phyloP scores from a whole-genome alignment of 2,329 filamentous ascomycete genomes.

The Fusarium subtropicale region DNA sequence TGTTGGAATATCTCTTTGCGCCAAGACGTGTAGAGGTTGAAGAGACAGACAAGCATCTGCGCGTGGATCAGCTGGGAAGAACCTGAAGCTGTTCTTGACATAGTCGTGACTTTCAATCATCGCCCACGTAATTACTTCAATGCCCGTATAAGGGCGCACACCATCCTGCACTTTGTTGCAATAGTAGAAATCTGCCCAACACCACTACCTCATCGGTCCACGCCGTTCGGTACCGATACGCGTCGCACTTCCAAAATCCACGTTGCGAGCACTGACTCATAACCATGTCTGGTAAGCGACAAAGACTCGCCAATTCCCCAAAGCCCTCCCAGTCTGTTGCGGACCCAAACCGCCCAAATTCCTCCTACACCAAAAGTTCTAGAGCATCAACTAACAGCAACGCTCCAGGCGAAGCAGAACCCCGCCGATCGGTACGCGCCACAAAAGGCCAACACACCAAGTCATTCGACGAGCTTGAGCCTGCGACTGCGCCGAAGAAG shows the following conservation, averaged over 20 bases:
- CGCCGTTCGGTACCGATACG: constrained; percentile 25
- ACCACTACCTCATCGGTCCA: constrained; percentile 24
- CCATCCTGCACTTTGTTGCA: constrained; percentile 43
- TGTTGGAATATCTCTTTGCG: constrained; percentile 29
- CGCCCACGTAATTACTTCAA: constrained; percentile 51
- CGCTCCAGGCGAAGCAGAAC: constrained; percentile 70
- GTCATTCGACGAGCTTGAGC: constrained; percentile 81
- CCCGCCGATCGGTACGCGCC: constrained; percentile 91
- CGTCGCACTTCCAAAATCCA: constrained; percentile 12
- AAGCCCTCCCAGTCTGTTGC: constrained; percentile 24
- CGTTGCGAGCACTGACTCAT: constrained; percentile 14
- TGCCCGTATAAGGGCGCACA: constrained; percentile 46
- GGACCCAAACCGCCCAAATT: constrained; percentile 22
- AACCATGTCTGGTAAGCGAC: constrained; percentile 54
- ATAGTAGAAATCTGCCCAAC: constrained; percentile 47
- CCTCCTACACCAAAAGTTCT: constrained; percentile 20
- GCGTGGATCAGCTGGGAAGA: constrained; percentile 44
- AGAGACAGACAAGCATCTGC: constrained; percentile 38
- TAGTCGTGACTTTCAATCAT: constrained; percentile 53
- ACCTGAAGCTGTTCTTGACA: constrained; percentile 45
- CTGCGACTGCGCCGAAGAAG: constrained; percentile 64
- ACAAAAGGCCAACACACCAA: constrained; percentile 97
- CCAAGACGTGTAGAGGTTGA: constrained; percentile 40
- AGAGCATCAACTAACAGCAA: constrained; percentile 40
- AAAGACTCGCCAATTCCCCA: constrained; percentile 36